A percentile compares a stretch with the other conserved stretches of the same genome.
Evolutionary conservation across 1,284 basidiomycete genomes (phyloP).

Genomic region (Cutaneotrichosporon cutaneum): DNA sequence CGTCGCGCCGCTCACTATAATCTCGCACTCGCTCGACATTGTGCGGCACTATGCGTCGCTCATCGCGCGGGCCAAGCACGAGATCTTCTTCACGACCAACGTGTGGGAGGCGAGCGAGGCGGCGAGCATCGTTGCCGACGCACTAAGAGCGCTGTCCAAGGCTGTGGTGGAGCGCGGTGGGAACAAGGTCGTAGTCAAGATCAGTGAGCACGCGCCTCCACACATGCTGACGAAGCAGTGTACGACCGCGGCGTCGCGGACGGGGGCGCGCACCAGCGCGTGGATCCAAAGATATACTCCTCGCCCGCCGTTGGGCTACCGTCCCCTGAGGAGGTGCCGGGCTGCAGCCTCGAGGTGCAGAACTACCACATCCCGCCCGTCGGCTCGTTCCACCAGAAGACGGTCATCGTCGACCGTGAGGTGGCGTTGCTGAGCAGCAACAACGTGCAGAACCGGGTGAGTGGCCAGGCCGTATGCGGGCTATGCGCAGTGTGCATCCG

Average conservation of each 20-base stretch:
- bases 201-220: conserved; percentile 31
- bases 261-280: conserved; percentile 26
- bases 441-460: conserved; percentile 61
- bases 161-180: conserved; percentile 31
- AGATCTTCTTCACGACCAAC: conserved; percentile 44
- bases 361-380: conserved; percentile 44
- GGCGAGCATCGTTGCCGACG: conserved; percentile 32
- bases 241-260: conserved; percentile 35
- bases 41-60: conserved; percentile 39
- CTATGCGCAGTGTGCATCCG: too few relatives aligned
- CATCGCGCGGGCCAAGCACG: conserved; percentile 34
- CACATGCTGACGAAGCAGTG: conserved; percentile 10
- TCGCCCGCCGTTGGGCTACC: conserved; percentile 18
- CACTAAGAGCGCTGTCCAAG: conserved; percentile 35
- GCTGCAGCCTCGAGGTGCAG: conserved; percentile 28
- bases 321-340: conserved; percentile 21
- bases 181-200: conserved; percentile 37
- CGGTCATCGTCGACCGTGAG: conserved; percentile 67
- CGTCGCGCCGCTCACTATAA: conserved; percentile 36
- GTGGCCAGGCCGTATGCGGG: background rate
- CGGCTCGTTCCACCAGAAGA: conserved; percentile 66
- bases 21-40: conserved; percentile 40
- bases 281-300: conserved; percentile 14
- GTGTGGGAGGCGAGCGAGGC: conserved; percentile 39
- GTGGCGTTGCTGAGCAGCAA: conserved; percentile 60